Evolutionary conservation across 345 rosid species (phyloP).

Genomic region (Acer campestre): DNA sequence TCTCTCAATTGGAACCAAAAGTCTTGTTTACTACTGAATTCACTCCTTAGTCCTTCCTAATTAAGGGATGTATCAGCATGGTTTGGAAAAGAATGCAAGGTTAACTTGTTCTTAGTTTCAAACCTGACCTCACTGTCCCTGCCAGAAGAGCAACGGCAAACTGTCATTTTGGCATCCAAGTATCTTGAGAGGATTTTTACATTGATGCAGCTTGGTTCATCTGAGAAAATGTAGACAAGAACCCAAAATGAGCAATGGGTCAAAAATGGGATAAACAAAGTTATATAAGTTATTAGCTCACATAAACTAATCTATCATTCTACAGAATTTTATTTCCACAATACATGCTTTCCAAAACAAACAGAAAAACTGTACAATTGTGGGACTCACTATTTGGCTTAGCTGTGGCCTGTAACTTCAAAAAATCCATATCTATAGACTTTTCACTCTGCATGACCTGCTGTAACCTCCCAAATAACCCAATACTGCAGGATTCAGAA

Average conservation of each 20-base stretch:
- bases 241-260: slow-evolving; percentile 17
- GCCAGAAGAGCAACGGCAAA: slow-evolving; percentile 59
- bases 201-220: slow-evolving; percentile 39
- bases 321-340: not conserved
- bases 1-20: not conserved
- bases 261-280: not conserved
- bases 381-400: slow-evolving; percentile 38
- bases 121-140: slow-evolving; percentile 54
- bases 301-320: not conserved
- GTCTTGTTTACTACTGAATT: not conserved
- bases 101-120: slow-evolving; percentile 10
- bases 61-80: not conserved
- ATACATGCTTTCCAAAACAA: not conserved
- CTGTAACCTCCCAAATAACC: slow-evolving; percentile 74
- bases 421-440: slow-evolving; percentile 53
- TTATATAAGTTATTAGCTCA: slow-evolving; percentile 11
- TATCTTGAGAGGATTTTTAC: slow-evolving; percentile 65
- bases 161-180: slow-evolving; percentile 76
- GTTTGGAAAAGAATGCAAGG: not conserved
- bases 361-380: not conserved
- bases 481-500: slow-evolving; percentile 46
- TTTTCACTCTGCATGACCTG: slow-evolving; percentile 75
- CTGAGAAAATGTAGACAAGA: slow-evolving; percentile 39
- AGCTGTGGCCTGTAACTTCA: slow-evolving; percentile 41
- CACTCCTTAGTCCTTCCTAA: not conserved